Evolutionary conservation across 2,329 filamentous ascomycete species (phyloP).

Genomic region (Ustulina deusta): DNA sequence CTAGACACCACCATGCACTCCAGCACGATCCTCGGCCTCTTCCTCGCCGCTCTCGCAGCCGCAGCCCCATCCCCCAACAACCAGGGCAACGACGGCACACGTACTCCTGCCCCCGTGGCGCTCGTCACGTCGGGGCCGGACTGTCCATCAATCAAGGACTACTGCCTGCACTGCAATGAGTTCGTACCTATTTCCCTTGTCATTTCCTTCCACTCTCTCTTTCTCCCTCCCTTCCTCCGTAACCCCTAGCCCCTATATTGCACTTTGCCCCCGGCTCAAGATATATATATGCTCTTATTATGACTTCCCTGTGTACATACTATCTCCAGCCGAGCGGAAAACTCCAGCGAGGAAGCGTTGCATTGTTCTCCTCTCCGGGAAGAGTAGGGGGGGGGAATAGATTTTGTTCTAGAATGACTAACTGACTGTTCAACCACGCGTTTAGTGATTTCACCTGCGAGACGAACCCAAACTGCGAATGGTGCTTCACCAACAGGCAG

Average conservation of each 20-base stretch:
- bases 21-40: slow-evolving; percentile 36
- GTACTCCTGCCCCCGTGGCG: slow-evolving; percentile 9
- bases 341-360: no score
- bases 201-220: background rate
- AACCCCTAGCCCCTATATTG: no score
- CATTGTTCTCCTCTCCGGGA: no score
- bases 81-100: background rate
- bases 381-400: no score
- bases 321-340: no score
- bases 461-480: slow-evolving; percentile 47
- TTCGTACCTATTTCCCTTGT: slow-evolving; percentile 24
- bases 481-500: slow-evolving; percentile 43
- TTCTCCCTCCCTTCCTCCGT: background rate
- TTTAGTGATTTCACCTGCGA: slow-evolving; percentile 47
- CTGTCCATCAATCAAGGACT: slow-evolving; percentile 41
- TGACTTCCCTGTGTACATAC: background rate
- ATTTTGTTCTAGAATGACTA: background rate
- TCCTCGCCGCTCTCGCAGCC: slow-evolving; percentile 40
- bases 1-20: slow-evolving; percentile 38
- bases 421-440: background rate
- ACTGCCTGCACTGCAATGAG: slow-evolving; percentile 44
- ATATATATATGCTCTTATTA: no score
- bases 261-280: no score
- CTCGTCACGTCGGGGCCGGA: slow-evolving; percentile 39
- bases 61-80: slow-evolving; percentile 31